A percentile compares a stretch with the other conserved stretches of the same genome.
Evolutionary conservation across 176 grass and related monocot genomes (phyloP).

Genomic region (Hyparrhenia diplandra): DNA sequence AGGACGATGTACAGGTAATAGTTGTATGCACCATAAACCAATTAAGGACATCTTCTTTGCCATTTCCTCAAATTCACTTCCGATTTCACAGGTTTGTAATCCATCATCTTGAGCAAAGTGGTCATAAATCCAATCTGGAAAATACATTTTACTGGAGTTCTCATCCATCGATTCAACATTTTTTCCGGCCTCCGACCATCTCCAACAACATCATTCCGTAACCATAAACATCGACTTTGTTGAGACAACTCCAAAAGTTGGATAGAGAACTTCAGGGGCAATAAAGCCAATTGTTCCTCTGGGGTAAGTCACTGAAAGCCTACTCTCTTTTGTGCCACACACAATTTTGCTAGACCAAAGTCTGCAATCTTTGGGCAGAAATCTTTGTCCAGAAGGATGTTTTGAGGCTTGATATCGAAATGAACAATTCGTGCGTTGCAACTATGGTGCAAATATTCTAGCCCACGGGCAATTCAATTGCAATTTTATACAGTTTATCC

Average conservation of each 20-base stretch:
- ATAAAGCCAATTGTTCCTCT: constrained; percentile 69
- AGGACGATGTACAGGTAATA: constrained; percentile 40
- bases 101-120: constrained; percentile 39
- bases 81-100: constrained; percentile 25
- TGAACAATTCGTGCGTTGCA: constrained; percentile 57
- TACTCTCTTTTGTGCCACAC: constrained; percentile 28
- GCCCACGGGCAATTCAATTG: constrained; percentile 41
- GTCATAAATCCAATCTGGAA: constrained; percentile 76
- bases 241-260: constrained; percentile 39
- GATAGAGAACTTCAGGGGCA: constrained; percentile 57
- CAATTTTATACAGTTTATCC: constrained; percentile 44
- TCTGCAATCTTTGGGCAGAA: constrained; percentile 66
- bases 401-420: constrained; percentile 65
- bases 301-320: constrained; percentile 42
- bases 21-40: constrained; percentile 58
- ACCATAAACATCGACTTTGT: constrained; percentile 65
- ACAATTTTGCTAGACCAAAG: constrained; percentile 61
- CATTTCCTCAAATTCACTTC: constrained; percentile 30
- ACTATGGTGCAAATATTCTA: constrained; percentile 51
- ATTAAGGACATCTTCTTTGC: constrained; percentile 60
- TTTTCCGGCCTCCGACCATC: constrained; percentile 60
- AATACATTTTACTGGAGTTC: constrained; percentile 43
- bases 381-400: constrained; percentile 46
- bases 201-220: constrained; percentile 76
- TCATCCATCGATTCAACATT: background rate